Conservation (phyloP, 2,329 filamentous ascomycete genomes). For the Xylariaceae sp. region DNA sequence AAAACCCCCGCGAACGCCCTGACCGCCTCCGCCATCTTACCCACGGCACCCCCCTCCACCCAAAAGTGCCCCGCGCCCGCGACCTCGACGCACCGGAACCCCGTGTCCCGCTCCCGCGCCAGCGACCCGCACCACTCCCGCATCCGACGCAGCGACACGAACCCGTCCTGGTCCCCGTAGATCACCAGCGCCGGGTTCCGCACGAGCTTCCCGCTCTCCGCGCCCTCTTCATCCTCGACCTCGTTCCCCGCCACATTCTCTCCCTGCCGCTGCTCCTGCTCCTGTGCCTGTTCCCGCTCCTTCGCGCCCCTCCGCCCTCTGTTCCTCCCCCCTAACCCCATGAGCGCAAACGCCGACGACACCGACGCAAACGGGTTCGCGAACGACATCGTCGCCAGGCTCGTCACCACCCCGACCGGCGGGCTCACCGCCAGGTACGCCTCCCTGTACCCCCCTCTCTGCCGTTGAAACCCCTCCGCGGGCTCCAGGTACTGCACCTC, state of each 20-base stretch:
- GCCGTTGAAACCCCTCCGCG: conserved; percentile 32
- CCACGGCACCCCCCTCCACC: conserved; percentile 48
- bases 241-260: conserved; percentile 3
- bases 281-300: no score
- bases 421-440: conserved; percentile 68
- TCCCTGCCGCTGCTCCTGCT: conserved; percentile 6
- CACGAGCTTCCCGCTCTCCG: conserved; percentile 42
- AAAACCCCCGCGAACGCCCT: conserved; percentile 7
- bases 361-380: conserved; percentile 24
- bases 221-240: conserved; percentile 28
- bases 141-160: conserved; percentile 63
- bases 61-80: conserved; percentile 59
- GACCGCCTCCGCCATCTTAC: conserved; percentile 15
- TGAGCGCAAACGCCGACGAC: not conserved
- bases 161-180: conserved; percentile 71
- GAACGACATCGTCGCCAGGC: conserved; percentile 59
- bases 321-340: no score
- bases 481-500: conserved; percentile 16
- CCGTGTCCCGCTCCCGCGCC: conserved; percentile 34
- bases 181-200: conserved; percentile 61
- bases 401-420: conserved; percentile 54
- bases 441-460: conserved; percentile 32
- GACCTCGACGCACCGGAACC: conserved; percentile 46
- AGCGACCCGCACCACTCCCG: conserved; percentile 61
- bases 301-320: no score